Conservation (phyloP, 2,329 filamentous ascomycete species). For the Trichophyton simii region DNA sequence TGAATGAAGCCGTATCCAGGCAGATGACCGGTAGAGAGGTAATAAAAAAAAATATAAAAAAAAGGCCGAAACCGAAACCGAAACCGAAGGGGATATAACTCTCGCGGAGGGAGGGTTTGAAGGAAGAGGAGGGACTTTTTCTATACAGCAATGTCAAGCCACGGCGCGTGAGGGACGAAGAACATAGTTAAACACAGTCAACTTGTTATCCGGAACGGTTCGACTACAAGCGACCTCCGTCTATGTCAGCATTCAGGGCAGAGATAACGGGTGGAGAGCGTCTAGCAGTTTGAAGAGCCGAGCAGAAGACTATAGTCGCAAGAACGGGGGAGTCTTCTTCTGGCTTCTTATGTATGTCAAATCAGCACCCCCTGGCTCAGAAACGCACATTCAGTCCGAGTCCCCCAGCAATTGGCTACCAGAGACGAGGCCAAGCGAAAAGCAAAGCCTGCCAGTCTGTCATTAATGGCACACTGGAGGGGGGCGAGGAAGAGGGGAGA, state of each 20-base stretch:
- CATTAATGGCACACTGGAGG: background rate
- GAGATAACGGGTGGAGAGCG: background rate
- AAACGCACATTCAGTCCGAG: background rate
- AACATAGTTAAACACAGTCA: background rate
- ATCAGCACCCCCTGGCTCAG: background rate
- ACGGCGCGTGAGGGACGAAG: background rate
- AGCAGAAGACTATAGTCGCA: background rate
- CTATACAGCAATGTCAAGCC: background rate
- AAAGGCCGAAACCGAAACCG: no score
- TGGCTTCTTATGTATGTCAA: background rate
- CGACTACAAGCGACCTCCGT: background rate
- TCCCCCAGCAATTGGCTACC: background rate
- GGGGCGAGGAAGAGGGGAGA: background rate
- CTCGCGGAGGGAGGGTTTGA: background rate
- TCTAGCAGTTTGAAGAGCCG: background rate
- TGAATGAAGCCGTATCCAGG: background rate
- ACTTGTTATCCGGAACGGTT: no score
- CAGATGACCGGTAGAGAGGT: background rate
- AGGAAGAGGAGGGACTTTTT: background rate
- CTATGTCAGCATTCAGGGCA: background rate
- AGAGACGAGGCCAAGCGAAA: slow-evolving; percentile 1
- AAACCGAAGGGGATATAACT: background rate
- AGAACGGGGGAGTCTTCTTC: background rate
- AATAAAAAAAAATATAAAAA: background rate
- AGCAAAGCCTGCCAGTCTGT: background rate